Evolutionary conservation across 2,329 filamentous ascomycete genomes (phyloP), one percentile per base, ranked within the genome.

Genomic region (Xylaria sp.): DNA sequence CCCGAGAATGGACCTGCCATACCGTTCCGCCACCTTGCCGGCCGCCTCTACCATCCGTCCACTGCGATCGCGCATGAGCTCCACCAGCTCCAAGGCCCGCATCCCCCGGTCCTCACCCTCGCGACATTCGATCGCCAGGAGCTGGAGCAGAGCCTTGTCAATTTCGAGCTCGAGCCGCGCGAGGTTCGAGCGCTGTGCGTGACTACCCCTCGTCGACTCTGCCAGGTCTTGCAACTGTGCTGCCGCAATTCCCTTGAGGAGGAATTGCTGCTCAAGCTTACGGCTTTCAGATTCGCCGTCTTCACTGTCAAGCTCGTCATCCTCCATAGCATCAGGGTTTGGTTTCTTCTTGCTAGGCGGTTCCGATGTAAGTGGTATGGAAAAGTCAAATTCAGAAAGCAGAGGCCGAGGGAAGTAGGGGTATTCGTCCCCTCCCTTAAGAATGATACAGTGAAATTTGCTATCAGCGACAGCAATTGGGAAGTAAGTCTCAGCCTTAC

Each of bases 361-460:
- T 5, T 83, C 79, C 1, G 88, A 88, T 3, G 88, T 88, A 40
- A 97, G 83, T 0, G 97, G 96, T 20, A 99, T 88, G 51, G 91
- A 89, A 79, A 99, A 97, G 58, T 94, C 93, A 77, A 99, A 99
- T 79, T 99, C 96, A 49, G 91, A 94, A 42, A 99, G 90, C 44
- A 97, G 84, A 2, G 93, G 94, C 10, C 92, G 90, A 11, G 93
- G 96, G 82, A 95, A 98, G 83, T 96, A 97, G 0, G 95, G 94
- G 77, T 97, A 93, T 77, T 91, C 88, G 78, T 99, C 96, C 42
- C 92, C 92, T 71, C 96, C 96, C 82, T 99, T 99, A 77, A 99
- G 90, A 75, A 99, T 98, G 81, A 99, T 97, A 83, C 97, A 99
- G 85, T 98, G 95, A 81, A 99, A 99, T 77, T 92, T 95, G 76